Base-by-base conservation (phyloP, 371 early-diverging fungal species). In the Blakeslea trispora region DNA sequence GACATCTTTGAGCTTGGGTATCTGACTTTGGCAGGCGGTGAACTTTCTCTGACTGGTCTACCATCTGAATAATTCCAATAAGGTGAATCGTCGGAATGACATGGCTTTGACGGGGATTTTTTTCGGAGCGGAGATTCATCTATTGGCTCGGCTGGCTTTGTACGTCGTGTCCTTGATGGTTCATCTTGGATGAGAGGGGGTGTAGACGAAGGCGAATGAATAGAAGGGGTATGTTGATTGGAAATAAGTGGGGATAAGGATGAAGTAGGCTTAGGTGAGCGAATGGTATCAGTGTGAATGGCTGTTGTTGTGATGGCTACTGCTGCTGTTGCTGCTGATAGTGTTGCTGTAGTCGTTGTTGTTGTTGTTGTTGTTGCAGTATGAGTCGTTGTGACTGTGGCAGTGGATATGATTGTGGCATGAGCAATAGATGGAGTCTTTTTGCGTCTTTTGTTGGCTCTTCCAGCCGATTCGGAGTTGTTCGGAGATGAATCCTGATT, bases 1-100 rank as follows among this genome's bases (percentile, higher is more conserved):
- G 79, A 57, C 75, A 84, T 79, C 50, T 73, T 75, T 13, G 82
- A 45, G 46, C 70, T 65, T 14, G 84, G 84, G 45, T 77, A 76
- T 53, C 75, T 78, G 34, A 81, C 59, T 50, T 73, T 75, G 14
- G 81, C 74, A 15, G 83, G 80, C 5, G 77, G 74, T 0, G 77
- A 69, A 8, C 58, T 45, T 34, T 68, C 72, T 43, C 75, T 61
- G 0, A 64, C 61, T 4, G 77, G 79, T 22, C 59, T 68, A 10
- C 79, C 78, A 32, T 75, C 69, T 37, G 63, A 52, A 35, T 41
- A 47, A 51, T 72, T 58, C 67, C 73, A 75, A 18, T 70, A 63
- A 44, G 54, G 54, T 19, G 50, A 28, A 24, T 61, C n/a, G n/a
- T n/a, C n/a, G n/a, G n/a, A n/a, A n/a, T n/a, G n/a, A n/a, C n/a